Evolutionary conservation across 352 stramenopile species (phyloP), one percentile per base, ranked within the genome.

Genomic region (Thalassiosira exigua): DNA sequence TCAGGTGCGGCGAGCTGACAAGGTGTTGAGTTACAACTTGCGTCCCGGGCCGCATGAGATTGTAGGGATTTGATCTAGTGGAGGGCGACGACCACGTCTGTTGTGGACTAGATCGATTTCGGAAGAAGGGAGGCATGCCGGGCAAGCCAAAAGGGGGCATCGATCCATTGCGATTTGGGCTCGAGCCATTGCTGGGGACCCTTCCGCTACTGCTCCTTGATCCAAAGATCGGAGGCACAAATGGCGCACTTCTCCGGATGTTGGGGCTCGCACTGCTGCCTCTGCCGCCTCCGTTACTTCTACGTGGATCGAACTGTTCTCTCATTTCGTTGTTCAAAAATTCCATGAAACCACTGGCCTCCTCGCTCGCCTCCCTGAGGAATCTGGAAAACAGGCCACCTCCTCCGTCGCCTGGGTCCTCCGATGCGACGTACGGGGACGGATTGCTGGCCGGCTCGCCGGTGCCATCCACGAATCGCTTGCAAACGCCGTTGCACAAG

Each of bases 401-500:
- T 24, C 27, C 60, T 19, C 48, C 30, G 11, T 56, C 22, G 24
- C 24, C 41, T 0, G 58, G 4, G 50, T 72, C 65, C 41, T 75
- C 59, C 0, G 57, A 36, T 9, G 56, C 44, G 9, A 75, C 56
- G 69, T 52, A 75, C 11, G 68, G 75, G 19, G 52, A 9, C 14
- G 76, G 69, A 73, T 80, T 80, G 19, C 65, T 30, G 39, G 58
- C 62, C 12, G 76, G 27, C 24, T 51, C n/a, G n/a, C 69, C 69
- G 22, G 44, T 50, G 29, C 58, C 76, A 56, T 77, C 56, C 1
- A 84, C 69, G 56, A 84, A 84, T 52, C 65, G 21, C 27, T 71
- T 30, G 26, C 62, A 69, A 0, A 84, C 50, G 7, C 21, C 44
- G 58, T 84, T 84, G 50, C 75, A 84, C 41, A 84, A 52, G 66